Percentiles rank a stretch among this genome's conserved stretches.
Conservation (phyloP, 208 protist species). For the Tritrichomonas musculus region DNA sequence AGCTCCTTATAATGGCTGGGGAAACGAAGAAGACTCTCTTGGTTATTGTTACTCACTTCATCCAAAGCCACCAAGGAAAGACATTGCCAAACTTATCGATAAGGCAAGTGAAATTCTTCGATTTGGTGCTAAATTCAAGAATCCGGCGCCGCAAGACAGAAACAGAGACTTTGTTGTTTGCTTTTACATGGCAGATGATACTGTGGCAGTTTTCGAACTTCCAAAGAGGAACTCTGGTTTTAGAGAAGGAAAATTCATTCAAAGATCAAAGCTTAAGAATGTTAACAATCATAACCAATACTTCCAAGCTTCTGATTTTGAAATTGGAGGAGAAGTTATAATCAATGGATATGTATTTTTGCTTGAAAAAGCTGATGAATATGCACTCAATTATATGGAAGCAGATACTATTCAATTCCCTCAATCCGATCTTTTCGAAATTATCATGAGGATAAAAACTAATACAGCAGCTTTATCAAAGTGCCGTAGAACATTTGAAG, state of each 20-base stretch:
- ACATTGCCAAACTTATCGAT: neutral
- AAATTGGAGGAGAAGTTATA: neutral
- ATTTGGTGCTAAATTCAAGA: conserved; percentile 39
- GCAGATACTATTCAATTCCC: neutral
- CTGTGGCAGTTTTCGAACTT: conserved; percentile 36
- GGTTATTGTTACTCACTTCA: neutral
- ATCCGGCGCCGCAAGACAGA: conserved; percentile 34
- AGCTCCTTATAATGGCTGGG: neutral
- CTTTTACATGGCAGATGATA: conserved; percentile 39
- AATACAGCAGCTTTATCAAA: neutral
- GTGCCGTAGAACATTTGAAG: neutral
- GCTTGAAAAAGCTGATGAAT: neutral
- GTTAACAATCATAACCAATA: neutral
- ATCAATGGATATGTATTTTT: neutral
- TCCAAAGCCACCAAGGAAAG: neutral
- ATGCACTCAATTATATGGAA: neutral
- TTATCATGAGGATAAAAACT: neutral
- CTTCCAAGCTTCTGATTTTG: conserved; percentile 28
- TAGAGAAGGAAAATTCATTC: conserved; percentile 44
- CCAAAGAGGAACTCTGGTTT: conserved; percentile 44
- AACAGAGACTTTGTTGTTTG: conserved; percentile 37
- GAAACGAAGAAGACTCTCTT: neutral
- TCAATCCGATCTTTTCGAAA: neutral
- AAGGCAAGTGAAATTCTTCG: conserved; percentile 1
- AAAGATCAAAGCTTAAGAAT: conserved; percentile 27